phyloP scores from a whole-genome alignment of 2,329 filamentous ascomycete species.

The Lecanicillium sp. region DNA sequence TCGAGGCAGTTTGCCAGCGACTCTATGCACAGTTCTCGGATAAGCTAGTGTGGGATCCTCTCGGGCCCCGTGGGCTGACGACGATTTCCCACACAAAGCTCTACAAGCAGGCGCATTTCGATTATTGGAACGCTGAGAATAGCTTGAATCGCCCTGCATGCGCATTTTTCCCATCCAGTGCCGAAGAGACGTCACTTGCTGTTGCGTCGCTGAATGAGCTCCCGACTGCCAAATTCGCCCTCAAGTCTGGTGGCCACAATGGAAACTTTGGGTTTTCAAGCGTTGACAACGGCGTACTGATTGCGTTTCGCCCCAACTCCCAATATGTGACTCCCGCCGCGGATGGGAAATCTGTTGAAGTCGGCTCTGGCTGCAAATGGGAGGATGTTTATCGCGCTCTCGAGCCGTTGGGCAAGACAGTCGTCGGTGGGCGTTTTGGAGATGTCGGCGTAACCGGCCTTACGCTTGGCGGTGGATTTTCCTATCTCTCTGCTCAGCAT shows the following conservation, averaged over 20 bases:
- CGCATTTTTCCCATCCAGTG: constrained; percentile 22
- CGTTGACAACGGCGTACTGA: constrained; percentile 26
- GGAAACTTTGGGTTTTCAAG: constrained; percentile 25
- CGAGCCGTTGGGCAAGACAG: constrained; percentile 23
- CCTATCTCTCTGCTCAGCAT: constrained; percentile 20
- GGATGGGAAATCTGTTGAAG: constrained; percentile 23
- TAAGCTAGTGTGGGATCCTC: constrained; percentile 12
- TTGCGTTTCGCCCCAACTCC: constrained; percentile 24
- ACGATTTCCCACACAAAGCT: neutral
- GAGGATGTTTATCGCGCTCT: constrained; percentile 26
- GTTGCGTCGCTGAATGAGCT: constrained; percentile 21
- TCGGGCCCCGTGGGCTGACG: constrained; percentile 3
- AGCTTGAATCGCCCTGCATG: constrained; percentile 21
- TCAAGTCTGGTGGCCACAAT: constrained; percentile 30
- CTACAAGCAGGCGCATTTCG: constrained; percentile 9
- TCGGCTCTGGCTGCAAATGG: constrained; percentile 30
- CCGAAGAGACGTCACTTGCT: constrained; percentile 23
- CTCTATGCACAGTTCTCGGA: constrained; percentile 9
- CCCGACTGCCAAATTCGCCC: constrained; percentile 23
- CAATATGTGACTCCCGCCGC: constrained; percentile 3
- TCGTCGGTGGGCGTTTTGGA: constrained; percentile 22
- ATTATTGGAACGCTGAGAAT: constrained; percentile 13
- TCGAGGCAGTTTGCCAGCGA: constrained; percentile 9
- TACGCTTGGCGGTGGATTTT: constrained; percentile 19
- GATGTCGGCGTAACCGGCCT: constrained; percentile 19